Base-by-base conservation (phyloP, 352 stramenopile genomes). In the Peronosclerospora sorghi region DNA sequence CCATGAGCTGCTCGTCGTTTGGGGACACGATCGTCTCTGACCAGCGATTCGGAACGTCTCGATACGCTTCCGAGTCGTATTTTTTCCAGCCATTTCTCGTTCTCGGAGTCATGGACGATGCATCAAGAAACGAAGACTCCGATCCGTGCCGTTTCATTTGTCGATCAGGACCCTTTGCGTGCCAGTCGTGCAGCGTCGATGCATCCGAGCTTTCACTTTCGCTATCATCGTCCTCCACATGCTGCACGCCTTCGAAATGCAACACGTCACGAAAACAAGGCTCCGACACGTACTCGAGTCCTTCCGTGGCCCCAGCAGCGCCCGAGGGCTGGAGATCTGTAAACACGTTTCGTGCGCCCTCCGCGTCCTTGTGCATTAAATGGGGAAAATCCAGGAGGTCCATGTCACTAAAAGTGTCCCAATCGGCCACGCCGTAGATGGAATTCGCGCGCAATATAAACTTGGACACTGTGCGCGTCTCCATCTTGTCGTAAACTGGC, bases 381-480 rank as follows among this genome's bases (percentile, higher is more conserved):
- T 87, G 74, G 12, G 74, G 74, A 8, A 87, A 56, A 29, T 83
- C 72, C 8, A 68, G 67, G 37, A 87, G 51, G 30, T 85, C 74
- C 51, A 86, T 58, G 39, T 86, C 74, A 35, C 74, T 87, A 43
- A 87, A 87, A 0, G 74, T 81, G 32, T 87, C 74, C 5, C 65
- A 83, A 14, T 69, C 58, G 19, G 68, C 63, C 19, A 81, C 65
- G 36, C 59, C 68, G 32, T 67, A 73, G 32, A 81, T 64, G 19
- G 66, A 77, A 20, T 76, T 67, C 6, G 49, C 55, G 14, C 62
- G 73, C 5, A 54, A 73, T 14, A 48, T 8, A n/a, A 54, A 34
- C 27, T 57, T 48, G 32, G 43, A 9, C 27, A 42, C n/a, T 0
- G 62, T 54, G 15, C 45, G 73, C 36, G 41, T 68, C 2, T 56